Evolutionary conservation across 768 basidiomycete genomes (phyloP), one percentile per base, ranked within the genome.

Genomic region (Boletus rubescentipes): DNA sequence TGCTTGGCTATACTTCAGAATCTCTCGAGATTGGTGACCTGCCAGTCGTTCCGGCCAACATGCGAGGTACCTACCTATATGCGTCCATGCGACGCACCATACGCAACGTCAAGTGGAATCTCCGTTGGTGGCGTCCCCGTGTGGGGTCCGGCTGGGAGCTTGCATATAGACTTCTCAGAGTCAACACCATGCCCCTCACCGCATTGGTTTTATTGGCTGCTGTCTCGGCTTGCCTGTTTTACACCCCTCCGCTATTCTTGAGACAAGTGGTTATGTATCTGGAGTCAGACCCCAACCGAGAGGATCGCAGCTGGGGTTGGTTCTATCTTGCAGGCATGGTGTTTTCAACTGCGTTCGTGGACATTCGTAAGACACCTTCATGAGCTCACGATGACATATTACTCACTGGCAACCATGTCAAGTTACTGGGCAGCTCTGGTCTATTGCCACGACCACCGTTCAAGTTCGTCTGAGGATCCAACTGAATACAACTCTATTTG

Each of bases 11-110:
- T 70, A 77, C 76, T 2, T 77, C 87, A 2, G 78, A 81, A 51
- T 86, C 81, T 53, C 79, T 96, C 42, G 90, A 96, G 60, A 91
- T 93, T 20, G 91, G 85, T 55, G 93, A 97, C 66, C 75, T 97
- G 30, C 94, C 93, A 6, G 84, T 95, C 49, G 80, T 94, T 9
- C 82, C 89, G 1, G 82, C 77, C 1, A 68, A 80, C 61, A 86
- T 93, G 83, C 89, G 93, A 30, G 76, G 80, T 0, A 77, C 84
- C 5, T 68, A 70, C 61, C 80, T 89, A 51, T 92, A 84, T 60
- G 59, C 80, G n/a, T 63, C 61, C 21, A 91, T 93, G 87, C 83
- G 80, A 53, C 69, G 64, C 6, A 79, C 80, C 1, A 74, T 85
- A 67, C 79, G 76, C 20, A 72, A 72, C 4, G 67, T 83, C 54